Percentiles rank a stretch among this genome's conserved stretches.
phyloP scores from a whole-genome alignment of 805 yeast genomes.

The Kazachstania viticola region DNA sequence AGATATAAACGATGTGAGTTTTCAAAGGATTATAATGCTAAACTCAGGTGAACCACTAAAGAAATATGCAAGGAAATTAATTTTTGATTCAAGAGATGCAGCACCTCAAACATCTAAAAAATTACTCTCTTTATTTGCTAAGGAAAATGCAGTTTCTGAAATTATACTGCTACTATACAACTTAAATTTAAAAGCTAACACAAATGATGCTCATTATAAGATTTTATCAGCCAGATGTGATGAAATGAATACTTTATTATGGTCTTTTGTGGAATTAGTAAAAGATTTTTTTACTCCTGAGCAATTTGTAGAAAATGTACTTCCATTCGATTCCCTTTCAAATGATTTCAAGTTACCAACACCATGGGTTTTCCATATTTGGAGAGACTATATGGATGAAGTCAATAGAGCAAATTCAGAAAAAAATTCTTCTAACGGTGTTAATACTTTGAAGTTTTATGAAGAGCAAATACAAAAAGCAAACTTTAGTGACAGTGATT shows the following conservation, averaged over 20 bases:
- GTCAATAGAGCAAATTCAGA: constrained; percentile 10
- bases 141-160: constrained; percentile 42
- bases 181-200: constrained; percentile 30
- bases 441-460: constrained; percentile 2
- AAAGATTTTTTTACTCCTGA: constrained; percentile 32
- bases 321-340: constrained; percentile 33
- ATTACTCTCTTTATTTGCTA: constrained; percentile 36
- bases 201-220: constrained; percentile 45
- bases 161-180: constrained; percentile 53
- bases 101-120: constrained; percentile 37
- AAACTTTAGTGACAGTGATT: constrained; percentile 14
- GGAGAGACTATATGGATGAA: constrained; percentile 43
- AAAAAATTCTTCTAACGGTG: neutral
- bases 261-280: constrained; percentile 49
- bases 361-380: constrained; percentile 65
- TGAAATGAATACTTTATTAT: constrained; percentile 55
- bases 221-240: constrained; percentile 62
- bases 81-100: constrained; percentile 39
- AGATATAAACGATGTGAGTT: constrained; percentile 53
- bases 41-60: constrained; percentile 54
- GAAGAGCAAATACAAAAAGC: constrained; percentile 7
- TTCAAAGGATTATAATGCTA: constrained; percentile 50
- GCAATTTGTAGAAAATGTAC: constrained; percentile 27
- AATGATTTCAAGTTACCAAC: constrained; percentile 35
- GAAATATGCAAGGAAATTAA: constrained; percentile 41